Evolutionary conservation across 1,284 basidiomycete genomes (phyloP), one percentile per base, ranked within the genome.

Genomic region (Ustilago crameri): DNA sequence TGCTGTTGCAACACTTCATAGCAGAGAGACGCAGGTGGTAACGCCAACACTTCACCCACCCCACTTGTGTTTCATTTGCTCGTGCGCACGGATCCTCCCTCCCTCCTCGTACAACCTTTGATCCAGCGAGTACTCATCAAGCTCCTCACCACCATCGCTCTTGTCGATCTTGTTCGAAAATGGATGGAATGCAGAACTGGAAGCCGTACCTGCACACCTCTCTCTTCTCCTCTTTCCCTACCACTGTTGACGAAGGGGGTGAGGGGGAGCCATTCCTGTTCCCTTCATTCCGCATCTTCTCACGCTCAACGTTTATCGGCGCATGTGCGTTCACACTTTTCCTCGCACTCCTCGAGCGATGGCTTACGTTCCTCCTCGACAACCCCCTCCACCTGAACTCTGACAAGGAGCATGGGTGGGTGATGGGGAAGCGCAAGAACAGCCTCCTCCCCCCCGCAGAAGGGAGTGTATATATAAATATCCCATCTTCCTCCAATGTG

Each of bases 121-220:
- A n/a, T n/a, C n/a, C n/a, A n/a, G n/a, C n/a, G n/a, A n/a, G n/a
- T n/a, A n/a, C n/a, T n/a, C n/a, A n/a, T n/a, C n/a, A n/a, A n/a
- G n/a, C n/a, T n/a, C n/a, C n/a, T n/a, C n/a, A n/a, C n/a, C n/a
- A n/a, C n/a, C n/a, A n/a, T n/a, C n/a, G n/a, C n/a, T n/a, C n/a
- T n/a, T n/a, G n/a, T n/a, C n/a, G n/a, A n/a, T n/a, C n/a, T n/a
- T n/a, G n/a, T n/a, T n/a, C 12, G 7, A 10, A 12, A 8, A 20
- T 17, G 14, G 20, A 34, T 17, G 43, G 52, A 17, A 63, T 70
- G 61, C 47, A 64, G 15, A 30, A 26, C 9, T 64, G 67, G 61
- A 64, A 70, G 37, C 67, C 67, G 2, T 70, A 60, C 45, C 67
- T 70, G 12, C 67, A 70, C 51, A 70, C 67, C 2, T 60, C 57